phyloP scores from a whole-genome alignment of 192 early-diverging fungal species.

The Backusella australiensis region DNA sequence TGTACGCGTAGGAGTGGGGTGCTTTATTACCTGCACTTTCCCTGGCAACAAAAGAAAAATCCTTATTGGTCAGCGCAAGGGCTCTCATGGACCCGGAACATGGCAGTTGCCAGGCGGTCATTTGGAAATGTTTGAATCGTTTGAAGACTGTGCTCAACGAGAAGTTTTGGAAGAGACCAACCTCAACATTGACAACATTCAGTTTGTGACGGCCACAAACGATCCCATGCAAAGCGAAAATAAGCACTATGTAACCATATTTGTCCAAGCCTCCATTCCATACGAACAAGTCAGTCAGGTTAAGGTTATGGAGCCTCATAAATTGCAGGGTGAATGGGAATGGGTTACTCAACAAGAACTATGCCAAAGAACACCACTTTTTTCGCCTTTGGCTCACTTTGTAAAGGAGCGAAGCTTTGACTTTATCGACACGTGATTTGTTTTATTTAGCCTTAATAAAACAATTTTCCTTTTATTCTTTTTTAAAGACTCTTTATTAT shows the following conservation, averaged over 20 bases:
- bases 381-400: conserved; percentile 8
- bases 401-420: conserved; percentile 1
- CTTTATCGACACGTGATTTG: not conserved
- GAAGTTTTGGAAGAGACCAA: conserved; percentile 47
- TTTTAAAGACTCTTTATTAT: not conserved
- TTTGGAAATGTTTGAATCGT: conserved; percentile 52
- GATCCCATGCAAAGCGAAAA: conserved; percentile 44
- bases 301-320: conserved; percentile 42
- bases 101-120: conserved; percentile 56
- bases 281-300: conserved; percentile 25
- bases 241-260: conserved; percentile 59
- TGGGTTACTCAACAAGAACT: conserved; percentile 35
- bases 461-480: not conserved
- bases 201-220: conserved; percentile 50
- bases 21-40: conserved; percentile 35
- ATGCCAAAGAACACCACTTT: not conserved
- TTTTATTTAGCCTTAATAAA: not conserved
- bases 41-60: conserved; percentile 13
- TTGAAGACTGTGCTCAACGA: conserved; percentile 52
- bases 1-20: conserved; percentile 44
- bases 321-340: conserved; percentile 41
- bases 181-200: conserved; percentile 27
- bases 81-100: conserved; percentile 53
- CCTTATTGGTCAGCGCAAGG: conserved; percentile 54
- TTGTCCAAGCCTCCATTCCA: conserved; percentile 39